Evolutionary conservation across 2,329 filamentous ascomycete genomes (phyloP), one percentile per base, ranked within the genome.

Genomic region (Dactylellina sp.): DNA sequence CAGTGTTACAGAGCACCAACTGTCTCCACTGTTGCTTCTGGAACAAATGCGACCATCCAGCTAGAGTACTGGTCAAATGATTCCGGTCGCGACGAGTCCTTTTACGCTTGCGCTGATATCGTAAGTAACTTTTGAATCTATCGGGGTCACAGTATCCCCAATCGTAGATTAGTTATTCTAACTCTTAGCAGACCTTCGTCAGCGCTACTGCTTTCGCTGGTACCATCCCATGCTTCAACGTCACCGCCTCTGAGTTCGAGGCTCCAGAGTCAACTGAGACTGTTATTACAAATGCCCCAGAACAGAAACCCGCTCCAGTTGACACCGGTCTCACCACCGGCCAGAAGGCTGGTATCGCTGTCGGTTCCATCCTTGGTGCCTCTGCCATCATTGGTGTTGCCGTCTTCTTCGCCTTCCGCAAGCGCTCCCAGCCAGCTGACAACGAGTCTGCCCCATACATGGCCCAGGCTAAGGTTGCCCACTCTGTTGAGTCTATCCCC

Each of bases 91-190:
- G 80, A 81, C 44, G 79, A 82, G 75, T 84, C 82, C 18, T 84
- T 84, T 78, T 85, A 84, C 65, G 83, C 84, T 32, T 85, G 84
- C 75, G 82, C 84, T 28, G 84, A 85, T 79, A 83, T 85, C 65
- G 80, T 81, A 78, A 77, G 80, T 63, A 25, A 35, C 20, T 22
- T 6, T 20, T 47, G 6, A 16, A 37, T 14, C 11, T 1, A 55
- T 55, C 53, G 42, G 2, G 37, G 22, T n/a, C n/a, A 39, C 25
- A 40, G n/a, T n/a, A n/a, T n/a, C n/a, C 37, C 14, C 37, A 22
- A 20, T 32, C 28, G 28, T 9, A 9, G 9, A 32, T n/a, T 44
- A 70, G 63, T 25, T 35, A 1, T 16, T 2, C 46, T 24, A 32
- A 35, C 32, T 18, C 7, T n/a, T n/a, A n/a, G 16, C 47, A 81